Evolutionary conservation across 2,329 filamentous ascomycete genomes (phyloP), one percentile per base, ranked within the genome.

Genomic region (Phialophora verrucosa): DNA sequence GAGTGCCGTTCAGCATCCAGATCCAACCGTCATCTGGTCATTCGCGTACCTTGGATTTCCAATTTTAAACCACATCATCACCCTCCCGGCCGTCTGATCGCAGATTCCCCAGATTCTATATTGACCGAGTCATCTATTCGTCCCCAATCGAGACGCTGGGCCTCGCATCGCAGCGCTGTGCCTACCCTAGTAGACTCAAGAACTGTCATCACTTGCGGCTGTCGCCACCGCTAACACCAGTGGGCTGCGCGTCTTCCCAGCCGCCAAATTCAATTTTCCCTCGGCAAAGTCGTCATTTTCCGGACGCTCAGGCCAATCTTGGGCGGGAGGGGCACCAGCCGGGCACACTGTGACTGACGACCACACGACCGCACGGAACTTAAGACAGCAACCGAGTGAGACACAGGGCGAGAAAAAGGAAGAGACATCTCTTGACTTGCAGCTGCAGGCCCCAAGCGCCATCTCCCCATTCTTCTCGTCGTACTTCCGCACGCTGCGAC

Each of bases 371-470:
- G 49, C 47, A 50, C 55, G 35, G 35, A 32, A 58, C 23, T 6
- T 35, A 44, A 17, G 55, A 42, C 27, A n/a, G 20, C 32, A n/a
- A 20, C n/a, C 55, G 27, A 55, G 53, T 55, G 53, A 55, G 53
- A 55, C 53, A 55, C 25, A 47, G 32, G 35, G 49, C 20, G 27
- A n/a, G 25, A 53, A 63, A 47, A 55, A 38, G 35, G 27, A 32
- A 38, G 35, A 57, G 38, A 29, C 61, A 35, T 49, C 38, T 62
- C 47, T 62, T 53, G 59, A 62, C 58, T 64, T 55, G 65, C 62
- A 62, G 58, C 54, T 67, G 65, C 65, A 62, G 59, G 65, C 65
- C 10, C 62, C 51, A 64, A 60, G 57, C 58, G 63, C 62, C 66
- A 63, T 63, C 55, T 59, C 59, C 59, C 62, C 62, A 55, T 54